phyloP scores from a whole-genome alignment of 352 stramenopile species.

The Pythium insidiosum region DNA sequence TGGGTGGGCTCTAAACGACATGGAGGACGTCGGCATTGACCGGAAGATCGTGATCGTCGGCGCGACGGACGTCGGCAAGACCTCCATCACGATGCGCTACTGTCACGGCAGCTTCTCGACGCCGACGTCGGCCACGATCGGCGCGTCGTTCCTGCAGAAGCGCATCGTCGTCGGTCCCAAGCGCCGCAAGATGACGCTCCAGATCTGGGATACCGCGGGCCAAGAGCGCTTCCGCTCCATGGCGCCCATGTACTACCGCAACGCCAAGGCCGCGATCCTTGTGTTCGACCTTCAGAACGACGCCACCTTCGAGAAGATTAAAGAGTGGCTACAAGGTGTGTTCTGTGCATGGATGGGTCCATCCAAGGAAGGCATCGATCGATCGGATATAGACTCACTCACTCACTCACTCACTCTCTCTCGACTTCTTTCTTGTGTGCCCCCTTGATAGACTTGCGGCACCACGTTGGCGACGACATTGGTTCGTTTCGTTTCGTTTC shows the following conservation, averaged over 20 bases:
- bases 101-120: conserved; percentile 82
- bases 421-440: conserved; percentile 4
- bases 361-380: too few relatives aligned
- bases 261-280: conserved; percentile 82
- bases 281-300: conserved; percentile 80
- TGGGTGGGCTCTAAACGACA: too few relatives aligned
- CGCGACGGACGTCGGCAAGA: conserved; percentile 85
- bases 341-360: too few relatives aligned
- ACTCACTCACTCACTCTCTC: too few relatives aligned
- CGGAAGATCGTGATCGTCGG: conserved; percentile 88
- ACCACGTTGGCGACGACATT: conserved; percentile 75
- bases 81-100: conserved; percentile 85
- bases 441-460: conserved; percentile 40
- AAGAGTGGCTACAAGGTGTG: conserved; percentile 77
- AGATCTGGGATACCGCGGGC: conserved; percentile 83
- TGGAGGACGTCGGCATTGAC: conserved; percentile 84
- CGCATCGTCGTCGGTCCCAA: conserved; percentile 58
- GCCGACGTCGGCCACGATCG: conserved; percentile 78
- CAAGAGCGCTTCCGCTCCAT: conserved; percentile 82
- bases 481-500: conserved; percentile 8
- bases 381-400: too few relatives aligned
- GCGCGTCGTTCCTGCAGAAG: conserved; percentile 84
- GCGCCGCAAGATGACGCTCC: conserved; percentile 76
- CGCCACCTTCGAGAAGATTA: conserved; percentile 79
- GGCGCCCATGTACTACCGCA: conserved; percentile 88